Evolutionary conservation across 2,329 filamentous ascomycete species (phyloP).

Genomic region (Pseudogymnoascus sp.): DNA sequence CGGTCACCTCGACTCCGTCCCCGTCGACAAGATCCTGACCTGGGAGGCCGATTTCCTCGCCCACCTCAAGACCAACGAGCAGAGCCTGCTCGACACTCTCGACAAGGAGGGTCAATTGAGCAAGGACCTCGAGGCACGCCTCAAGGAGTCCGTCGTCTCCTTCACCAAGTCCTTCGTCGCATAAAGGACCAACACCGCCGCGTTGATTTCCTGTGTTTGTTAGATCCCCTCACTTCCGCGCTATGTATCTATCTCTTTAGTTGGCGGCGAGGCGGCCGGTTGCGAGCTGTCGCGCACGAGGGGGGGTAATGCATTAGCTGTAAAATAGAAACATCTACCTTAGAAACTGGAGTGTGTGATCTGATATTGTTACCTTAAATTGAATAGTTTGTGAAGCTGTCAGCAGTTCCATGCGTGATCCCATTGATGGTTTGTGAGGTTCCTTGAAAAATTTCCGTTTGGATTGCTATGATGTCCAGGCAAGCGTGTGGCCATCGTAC

Average conservation of each 20-base stretch:
- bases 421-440: not conserved
- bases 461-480: not conserved
- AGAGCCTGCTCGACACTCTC: conserved; percentile 73
- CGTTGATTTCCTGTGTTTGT: conserved; percentile 10
- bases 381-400: conserved; percentile 5
- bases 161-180: conserved; percentile 90
- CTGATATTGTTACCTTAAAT: conserved; percentile 6
- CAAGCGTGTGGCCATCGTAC: not conserved
- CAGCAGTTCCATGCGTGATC: not conserved
- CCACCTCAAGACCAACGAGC: conserved; percentile 86
- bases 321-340: conserved; percentile 10
- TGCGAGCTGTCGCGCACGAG: conserved; percentile 7
- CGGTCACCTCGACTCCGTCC: conserved; percentile 81
- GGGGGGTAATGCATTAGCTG: conserved; percentile 10
- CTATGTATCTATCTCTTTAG: conserved; percentile 8
- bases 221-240: conserved; percentile 7
- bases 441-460: too few relatives aligned
- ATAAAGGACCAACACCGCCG: conserved; percentile 8
- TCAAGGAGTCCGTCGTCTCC: conserved; percentile 65
- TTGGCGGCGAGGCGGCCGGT: conserved; percentile 5
- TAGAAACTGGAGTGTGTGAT: conserved; percentile 8
- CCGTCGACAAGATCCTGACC: conserved; percentile 80
- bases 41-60: conserved; percentile 94
- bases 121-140: conserved; percentile 82
- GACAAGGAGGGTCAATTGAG: conserved; percentile 93